Evolutionary conservation across 345 rosid genomes (phyloP).

Genomic region (Fremontodendron californicum): DNA sequence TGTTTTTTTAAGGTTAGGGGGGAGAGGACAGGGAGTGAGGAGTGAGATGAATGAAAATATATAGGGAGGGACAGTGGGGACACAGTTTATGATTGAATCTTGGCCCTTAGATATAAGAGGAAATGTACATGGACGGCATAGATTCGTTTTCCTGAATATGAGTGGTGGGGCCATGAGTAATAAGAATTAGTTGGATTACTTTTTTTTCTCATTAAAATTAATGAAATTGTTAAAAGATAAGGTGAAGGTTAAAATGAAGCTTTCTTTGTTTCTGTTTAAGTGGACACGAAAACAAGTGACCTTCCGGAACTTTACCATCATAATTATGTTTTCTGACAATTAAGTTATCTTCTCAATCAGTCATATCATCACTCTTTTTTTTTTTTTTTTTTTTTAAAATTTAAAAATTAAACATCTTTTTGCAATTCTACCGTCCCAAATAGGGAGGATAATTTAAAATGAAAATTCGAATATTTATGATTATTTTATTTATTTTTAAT

Average conservation of each 20-base stretch:
- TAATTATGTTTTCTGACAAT: background rate
- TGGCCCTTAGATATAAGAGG: conserved; percentile 11
- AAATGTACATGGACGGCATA: background rate
- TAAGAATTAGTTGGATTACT: background rate
- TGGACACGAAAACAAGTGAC: background rate
- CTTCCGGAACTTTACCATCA: background rate
- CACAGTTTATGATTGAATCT: background rate
- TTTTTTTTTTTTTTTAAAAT: too few species aligned
- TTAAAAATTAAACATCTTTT: too few species aligned
- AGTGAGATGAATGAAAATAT: conserved; percentile 6
- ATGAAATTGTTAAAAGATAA: background rate
- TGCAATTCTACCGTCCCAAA: too few species aligned
- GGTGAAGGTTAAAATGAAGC: background rate
- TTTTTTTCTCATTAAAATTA: too few species aligned
- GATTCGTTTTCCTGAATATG: conserved; percentile 4
- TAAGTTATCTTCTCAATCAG: background rate
- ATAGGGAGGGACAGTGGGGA: conserved; percentile 20
- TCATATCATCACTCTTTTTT: background rate
- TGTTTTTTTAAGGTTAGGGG: background rate
- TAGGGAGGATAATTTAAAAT: too few species aligned
- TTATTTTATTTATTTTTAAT: too few species aligned
- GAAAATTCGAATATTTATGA: too few species aligned
- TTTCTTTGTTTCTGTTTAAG: background rate
- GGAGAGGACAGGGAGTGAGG: background rate
- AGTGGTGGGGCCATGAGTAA: conserved; percentile 15